Conservation (phyloP, 225 moss, liverwort and hornwort genomes). For the Straminergon stramineum region DNA sequence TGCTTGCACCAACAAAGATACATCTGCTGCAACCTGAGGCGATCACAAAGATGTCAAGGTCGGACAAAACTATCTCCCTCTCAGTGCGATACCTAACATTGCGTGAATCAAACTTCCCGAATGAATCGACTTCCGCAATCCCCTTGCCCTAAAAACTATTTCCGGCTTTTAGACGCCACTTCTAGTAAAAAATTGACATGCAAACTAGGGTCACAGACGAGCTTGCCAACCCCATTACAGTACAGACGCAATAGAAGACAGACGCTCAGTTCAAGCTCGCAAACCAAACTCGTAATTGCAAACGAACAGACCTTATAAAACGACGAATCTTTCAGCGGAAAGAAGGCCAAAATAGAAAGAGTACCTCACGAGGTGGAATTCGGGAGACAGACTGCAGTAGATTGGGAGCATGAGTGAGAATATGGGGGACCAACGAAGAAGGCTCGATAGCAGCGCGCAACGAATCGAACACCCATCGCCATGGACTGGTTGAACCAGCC, state of each 20-base stretch:
- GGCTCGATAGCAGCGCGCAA: conserved; percentile 34
- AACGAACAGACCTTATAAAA: background rate
- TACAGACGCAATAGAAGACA: background rate
- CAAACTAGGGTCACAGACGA: background rate
- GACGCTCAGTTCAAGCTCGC: background rate
- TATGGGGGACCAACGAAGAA: conserved; percentile 24
- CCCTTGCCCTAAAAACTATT: background rate
- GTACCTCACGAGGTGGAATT: conserved; percentile 51
- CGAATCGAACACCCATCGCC: conserved; percentile 61
- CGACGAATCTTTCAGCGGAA: background rate
- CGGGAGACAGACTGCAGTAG: conserved; percentile 37
- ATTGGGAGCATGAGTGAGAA: conserved; percentile 34
- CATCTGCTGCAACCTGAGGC: conserved; percentile 47
- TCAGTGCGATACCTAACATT: background rate
- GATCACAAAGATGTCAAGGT: background rate
- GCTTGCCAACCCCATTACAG: background rate
- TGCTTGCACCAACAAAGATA: conserved; percentile 40
- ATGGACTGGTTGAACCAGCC: conserved; percentile 32
- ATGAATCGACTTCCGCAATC: background rate
- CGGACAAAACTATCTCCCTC: background rate
- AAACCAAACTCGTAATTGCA: background rate
- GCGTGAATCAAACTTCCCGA: background rate
- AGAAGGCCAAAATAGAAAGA: background rate
- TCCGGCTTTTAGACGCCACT: background rate
- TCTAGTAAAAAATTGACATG: background rate